phyloP scores from a whole-genome alignment of 345 rosid genomes.

The Eucalyptus victrix region DNA sequence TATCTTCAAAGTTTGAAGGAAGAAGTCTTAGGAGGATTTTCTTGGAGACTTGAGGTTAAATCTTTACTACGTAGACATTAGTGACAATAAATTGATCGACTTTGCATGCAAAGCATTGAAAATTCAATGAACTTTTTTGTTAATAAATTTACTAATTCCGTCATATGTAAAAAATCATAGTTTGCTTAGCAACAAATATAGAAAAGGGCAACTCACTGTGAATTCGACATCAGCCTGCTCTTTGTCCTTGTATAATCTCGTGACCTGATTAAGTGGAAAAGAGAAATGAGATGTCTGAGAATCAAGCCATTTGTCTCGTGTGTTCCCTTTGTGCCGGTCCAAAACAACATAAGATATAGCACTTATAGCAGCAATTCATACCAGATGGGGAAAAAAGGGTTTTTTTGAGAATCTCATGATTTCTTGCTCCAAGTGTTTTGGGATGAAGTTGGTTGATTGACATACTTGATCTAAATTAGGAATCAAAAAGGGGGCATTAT shows the following conservation, averaged over 20 bases:
- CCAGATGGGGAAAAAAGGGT: background rate
- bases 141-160: background rate
- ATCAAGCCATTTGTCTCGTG: background rate
- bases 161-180: background rate
- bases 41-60: background rate
- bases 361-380: background rate
- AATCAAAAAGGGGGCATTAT: background rate
- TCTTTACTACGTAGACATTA: background rate
- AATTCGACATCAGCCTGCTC: slow-evolving; percentile 86
- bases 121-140: background rate
- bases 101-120: background rate
- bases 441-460: background rate
- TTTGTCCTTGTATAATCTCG: slow-evolving; percentile 73
- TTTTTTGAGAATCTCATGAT: background rate
- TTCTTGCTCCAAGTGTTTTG: background rate
- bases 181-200: background rate
- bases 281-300: background rate
- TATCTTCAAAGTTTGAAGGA: slow-evolving; percentile 27
- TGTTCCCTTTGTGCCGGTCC: background rate
- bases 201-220: slow-evolving; percentile 38
- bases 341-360: background rate
- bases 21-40: background rate
- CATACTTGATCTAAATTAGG: background rate
- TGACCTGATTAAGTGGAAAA: background rate
- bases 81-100: background rate